Evolutionary conservation across 2,329 filamentous ascomycete species (phyloP), one percentile per base, ranked within the genome.

Genomic region (Aspergillus carbonarius): DNA sequence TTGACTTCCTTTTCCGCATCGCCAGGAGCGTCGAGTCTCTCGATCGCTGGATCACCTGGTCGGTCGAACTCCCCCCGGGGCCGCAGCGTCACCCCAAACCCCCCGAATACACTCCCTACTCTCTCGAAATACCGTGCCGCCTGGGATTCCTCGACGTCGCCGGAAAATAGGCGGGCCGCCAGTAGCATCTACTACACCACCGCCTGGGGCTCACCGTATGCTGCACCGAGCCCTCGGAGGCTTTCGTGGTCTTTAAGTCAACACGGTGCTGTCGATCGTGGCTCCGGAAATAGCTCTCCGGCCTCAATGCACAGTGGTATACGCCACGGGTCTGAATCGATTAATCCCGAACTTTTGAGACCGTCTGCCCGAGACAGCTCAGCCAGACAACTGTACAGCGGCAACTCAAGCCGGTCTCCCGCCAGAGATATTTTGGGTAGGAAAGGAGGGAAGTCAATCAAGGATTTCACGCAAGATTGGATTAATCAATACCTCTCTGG

Each of bases 191-290:
- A 84, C 71, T 85, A 85, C 70, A 95, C 91, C 48, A 89, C 92
- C 50, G 93, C 89, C 73, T 96, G 93, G 92, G 93, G 93, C 57
- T 96, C 92, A 55, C 93, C 93, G 20, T 96, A 96, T 77, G 88
- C 90, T 56, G 83, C 88, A 39, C 79, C 82, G 12, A 88, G 78
- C 64, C 74, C 77, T 52, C 73, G 76, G 52, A 70, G 72, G 64
- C 65, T 76, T 23, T 76, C 77, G 58, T 70, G 72, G 64, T 72
- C 73, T 54, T 60, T 75, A 40, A 75, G 72, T 63, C 75, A 75
- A 62, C 73, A 85, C 82, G 66, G 76, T 76, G 58, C 87, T 54
- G 44, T 73, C 57, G 70, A 71, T 54, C 67, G 61, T 53, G 69
- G 62, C 44, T 75, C 73, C 18, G 62, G 67, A 47, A 71, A 70